Evolutionary conservation across 129 eudicot species (phyloP), one percentile per base, ranked within the genome.

Genomic region (Chrysanthemum makinoi): DNA sequence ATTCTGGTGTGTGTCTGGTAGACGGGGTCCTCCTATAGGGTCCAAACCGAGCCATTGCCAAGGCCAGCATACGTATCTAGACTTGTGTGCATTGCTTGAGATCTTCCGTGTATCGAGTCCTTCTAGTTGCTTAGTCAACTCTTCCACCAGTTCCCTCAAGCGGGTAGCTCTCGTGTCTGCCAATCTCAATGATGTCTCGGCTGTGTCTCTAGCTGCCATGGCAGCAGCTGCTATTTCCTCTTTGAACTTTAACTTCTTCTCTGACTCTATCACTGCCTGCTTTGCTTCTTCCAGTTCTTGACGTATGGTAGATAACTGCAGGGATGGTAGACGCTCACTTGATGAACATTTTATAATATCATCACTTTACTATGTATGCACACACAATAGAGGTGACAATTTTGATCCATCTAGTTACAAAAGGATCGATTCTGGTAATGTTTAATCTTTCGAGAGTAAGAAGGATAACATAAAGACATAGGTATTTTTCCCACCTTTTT

Each of bases 161-260:
- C 94, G 86, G 17, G 94, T 17, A 16, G 97, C 88, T 52, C 99
- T 77, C 44, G 78, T 63, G 77, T 94, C 99, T 16, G 97, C 97
- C 78, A 94, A 77, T 77, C 80, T 87, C 70, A 94, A 80, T 6
- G 99, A 90, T 43, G 86, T 72, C 81, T 87, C 97, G 66, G 99
- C 99, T 28, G 96, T 91, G n/a, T 94, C 96, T 81, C 97, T 80
- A 56, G 97, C 99, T 35, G 99, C 90, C 96, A 94, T 94, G 80
- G 99, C 99, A 51, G 99, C 99, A 33, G 75, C 75, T 7, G 99
- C 97, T 59, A 88, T 94, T 84, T 94, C 99, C 74, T 94, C 96
- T 80, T 94, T 94, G 72, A 89, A 90, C 69, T 83, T 94, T 24
- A 94, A 91, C 77, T 94, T 94, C 61, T 86, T 90, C 70, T 86